Percentiles rank a stretch among this genome's conserved stretches.
Evolutionary conservation across 768 basidiomycete genomes (phyloP).

Genomic region (Suillus ampliporus): DNA sequence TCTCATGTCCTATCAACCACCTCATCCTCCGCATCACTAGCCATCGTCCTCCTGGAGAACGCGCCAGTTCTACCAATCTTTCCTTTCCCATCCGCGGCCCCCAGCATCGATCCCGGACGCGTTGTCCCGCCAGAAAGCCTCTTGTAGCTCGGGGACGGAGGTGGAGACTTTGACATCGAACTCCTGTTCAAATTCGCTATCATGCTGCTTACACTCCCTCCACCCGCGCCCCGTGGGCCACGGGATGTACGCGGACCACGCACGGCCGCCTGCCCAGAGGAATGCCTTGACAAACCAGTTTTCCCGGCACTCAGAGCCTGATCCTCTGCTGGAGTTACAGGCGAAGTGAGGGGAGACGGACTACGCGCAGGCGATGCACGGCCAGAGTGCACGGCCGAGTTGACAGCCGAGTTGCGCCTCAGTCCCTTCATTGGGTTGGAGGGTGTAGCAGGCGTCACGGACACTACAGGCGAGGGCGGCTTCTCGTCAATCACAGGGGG

Average conservation of each 20-base stretch:
- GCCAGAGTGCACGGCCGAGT: conserved; percentile 39
- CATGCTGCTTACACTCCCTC: conserved; percentile 56
- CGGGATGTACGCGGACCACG: conserved; percentile 59
- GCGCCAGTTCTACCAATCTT: conserved; percentile 47
- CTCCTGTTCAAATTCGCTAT: conserved; percentile 63
- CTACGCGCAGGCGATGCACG: conserved; percentile 49
- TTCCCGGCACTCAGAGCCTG: conserved; percentile 39
- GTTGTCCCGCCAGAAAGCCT: conserved; percentile 47
- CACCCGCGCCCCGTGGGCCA: conserved; percentile 47
- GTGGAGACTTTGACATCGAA: conserved; percentile 43
- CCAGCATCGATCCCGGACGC: conserved; percentile 22
- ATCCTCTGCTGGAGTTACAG: conserved; percentile 37
- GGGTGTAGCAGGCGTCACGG: conserved; percentile 53
- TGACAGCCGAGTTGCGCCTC: conserved; percentile 40
- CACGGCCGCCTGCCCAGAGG: conserved; percentile 45
- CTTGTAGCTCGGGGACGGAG: conserved; percentile 48
- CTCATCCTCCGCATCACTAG: conserved; percentile 83
- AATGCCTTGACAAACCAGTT: conserved; percentile 50
- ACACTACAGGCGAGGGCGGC: conserved; percentile 39
- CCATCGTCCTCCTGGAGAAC: conserved; percentile 78
- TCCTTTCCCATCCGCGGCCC: conserved; percentile 9
- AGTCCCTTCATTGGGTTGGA: conserved; percentile 55
- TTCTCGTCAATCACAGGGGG: conserved; percentile 33
- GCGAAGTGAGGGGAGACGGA: conserved; percentile 46
- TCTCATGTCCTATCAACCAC: conserved; percentile 46